Conservation (phyloP, 208 protist species). For the Jaenimonas drosophilae region DNA sequence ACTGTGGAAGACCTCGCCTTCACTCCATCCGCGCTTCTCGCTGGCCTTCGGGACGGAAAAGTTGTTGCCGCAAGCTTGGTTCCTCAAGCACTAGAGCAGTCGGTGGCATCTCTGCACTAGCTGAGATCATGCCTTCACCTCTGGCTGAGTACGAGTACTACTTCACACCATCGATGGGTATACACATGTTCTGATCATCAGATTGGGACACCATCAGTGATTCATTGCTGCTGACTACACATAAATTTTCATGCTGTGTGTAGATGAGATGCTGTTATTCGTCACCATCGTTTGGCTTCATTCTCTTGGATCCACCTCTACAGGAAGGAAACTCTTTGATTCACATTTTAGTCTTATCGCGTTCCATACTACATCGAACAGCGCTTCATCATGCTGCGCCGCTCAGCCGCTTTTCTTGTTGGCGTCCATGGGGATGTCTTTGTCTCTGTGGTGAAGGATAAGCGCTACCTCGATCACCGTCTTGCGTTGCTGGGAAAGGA, state of each 20-base stretch:
- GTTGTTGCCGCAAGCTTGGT: constrained; percentile 62
- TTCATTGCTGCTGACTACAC: no score
- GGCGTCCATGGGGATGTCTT: constrained; percentile 60
- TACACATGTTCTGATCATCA: no score
- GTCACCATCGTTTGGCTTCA: not conserved
- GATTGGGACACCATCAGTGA: no score
- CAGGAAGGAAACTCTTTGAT: not conserved
- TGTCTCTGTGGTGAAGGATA: constrained; percentile 65
- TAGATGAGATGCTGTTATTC: no score
- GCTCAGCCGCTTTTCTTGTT: constrained; percentile 41
- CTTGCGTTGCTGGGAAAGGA: constrained; percentile 65
- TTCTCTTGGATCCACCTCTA: not conserved
- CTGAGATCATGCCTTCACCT: no score
- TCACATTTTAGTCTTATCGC: constrained; percentile 1
- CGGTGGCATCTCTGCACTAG: no score
- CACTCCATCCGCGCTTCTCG: constrained; percentile 75
- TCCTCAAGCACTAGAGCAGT: constrained; percentile 23
- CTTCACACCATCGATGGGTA: no score
- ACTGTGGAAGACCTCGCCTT: constrained; percentile 55
- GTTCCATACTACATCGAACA: not conserved
- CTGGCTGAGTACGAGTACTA: no score
- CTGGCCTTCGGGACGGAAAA: constrained; percentile 62
- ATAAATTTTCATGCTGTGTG: no score
- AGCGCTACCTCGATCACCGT: constrained; percentile 75
- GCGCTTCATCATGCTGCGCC: constrained; percentile 35